Evolutionary conservation across 23 red algal genomes (phyloP).

Genomic region (Pyropia haitanensis): DNA sequence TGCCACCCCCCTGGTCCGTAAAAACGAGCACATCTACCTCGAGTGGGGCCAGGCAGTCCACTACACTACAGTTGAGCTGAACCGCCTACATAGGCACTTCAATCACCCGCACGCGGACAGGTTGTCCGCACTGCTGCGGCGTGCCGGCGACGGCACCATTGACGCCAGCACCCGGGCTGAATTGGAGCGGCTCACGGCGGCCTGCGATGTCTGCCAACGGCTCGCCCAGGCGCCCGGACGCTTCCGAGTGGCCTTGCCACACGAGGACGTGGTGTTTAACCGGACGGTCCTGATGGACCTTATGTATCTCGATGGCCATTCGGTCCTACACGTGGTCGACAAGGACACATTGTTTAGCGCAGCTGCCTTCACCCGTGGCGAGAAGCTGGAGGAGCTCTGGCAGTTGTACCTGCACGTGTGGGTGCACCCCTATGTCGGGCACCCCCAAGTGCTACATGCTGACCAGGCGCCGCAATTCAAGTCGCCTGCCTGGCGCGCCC

Average conservation of each 20-base stretch:
- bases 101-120: conserved; percentile 1
- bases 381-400: background rate
- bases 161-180: background rate
- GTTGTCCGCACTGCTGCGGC: background rate
- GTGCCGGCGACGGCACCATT: background rate
- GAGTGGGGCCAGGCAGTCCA: background rate
- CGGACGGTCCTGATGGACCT: conserved; percentile 4
- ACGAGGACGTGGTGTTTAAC: conserved; percentile 18
- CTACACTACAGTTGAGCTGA: conserved; percentile 2
- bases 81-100: conserved; percentile 8
- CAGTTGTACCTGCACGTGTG: background rate
- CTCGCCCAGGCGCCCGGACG: conserved; percentile 6
- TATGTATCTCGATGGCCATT: background rate
- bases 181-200: background rate
- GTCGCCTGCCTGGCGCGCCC: background rate
- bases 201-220: conserved; percentile 16
- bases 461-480: conserved; percentile 14
- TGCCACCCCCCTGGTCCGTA: background rate
- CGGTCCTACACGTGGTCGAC: conserved; percentile 7
- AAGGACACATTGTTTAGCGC: conserved; percentile 10
- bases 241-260: conserved; percentile 1
- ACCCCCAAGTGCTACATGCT: background rate
- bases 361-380: background rate
- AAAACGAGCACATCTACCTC: conserved; percentile 4
- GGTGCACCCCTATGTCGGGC: conserved; percentile 2